Percentiles rank a stretch among this genome's conserved stretches.
These are phyloP conservation scores for Cercospora brassicicola DNA, from an alignment of 2,329 filamentous ascomycete species.

Conservation along the genomic window DNA sequence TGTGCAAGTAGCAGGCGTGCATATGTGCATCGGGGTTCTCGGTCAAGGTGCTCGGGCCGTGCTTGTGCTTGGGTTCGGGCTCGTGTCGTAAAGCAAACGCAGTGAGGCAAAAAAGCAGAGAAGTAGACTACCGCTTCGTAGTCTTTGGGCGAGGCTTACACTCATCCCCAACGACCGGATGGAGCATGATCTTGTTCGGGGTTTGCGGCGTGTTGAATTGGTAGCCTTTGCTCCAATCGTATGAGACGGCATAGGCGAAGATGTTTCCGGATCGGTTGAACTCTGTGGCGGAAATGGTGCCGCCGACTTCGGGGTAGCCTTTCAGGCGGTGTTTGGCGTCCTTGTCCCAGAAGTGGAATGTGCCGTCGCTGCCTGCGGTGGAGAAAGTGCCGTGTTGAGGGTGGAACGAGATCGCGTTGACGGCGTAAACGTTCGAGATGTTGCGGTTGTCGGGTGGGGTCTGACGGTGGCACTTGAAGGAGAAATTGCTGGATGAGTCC, in stretches of 20 bases:
- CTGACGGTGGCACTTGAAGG: conserved; percentile 97
- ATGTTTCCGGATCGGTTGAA: conserved; percentile 79
- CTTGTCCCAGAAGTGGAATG: conserved; percentile 93
- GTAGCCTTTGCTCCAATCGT: conserved; percentile 98
- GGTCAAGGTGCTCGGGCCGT: background rate
- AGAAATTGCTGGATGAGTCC: conserved; percentile 82
- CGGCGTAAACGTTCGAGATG: conserved; percentile 84
- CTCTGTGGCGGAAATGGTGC: conserved; percentile 84
- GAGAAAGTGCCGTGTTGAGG: conserved; percentile 96
- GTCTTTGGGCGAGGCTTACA: conserved; percentile 52
- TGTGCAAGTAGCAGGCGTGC: background rate
- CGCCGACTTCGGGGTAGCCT: conserved; percentile 66
- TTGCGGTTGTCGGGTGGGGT: conserved; percentile 62
- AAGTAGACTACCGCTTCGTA: conserved; percentile 46
- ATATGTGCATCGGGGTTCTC: background rate
- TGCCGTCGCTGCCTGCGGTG: conserved; percentile 91
- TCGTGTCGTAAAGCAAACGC: background rate
- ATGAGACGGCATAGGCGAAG: conserved; percentile 71
- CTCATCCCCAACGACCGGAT: conserved; percentile 51
- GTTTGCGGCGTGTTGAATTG: conserved; percentile 69
- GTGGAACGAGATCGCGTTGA: conserved; percentile 98
- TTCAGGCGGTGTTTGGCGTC: conserved; percentile 55
- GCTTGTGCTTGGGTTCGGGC: background rate
- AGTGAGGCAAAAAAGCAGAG: background rate
- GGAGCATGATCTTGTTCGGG: conserved; percentile 54